Base-by-base conservation (phyloP, 805 yeast species). In the Saccharomycopsis sp. region DNA sequence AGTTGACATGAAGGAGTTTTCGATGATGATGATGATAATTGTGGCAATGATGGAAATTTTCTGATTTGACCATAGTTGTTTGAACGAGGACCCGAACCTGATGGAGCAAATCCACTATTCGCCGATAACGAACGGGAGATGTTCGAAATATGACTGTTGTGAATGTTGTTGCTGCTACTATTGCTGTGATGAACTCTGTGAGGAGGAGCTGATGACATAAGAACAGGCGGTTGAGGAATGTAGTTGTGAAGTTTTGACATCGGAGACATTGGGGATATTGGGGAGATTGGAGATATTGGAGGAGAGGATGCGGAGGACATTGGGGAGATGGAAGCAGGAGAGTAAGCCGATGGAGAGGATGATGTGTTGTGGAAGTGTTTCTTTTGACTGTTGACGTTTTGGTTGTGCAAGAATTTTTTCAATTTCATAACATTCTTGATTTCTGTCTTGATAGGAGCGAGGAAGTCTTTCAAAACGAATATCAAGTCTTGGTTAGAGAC, bases 401-500 rank as follows among this genome's bases (percentile, higher is more conserved):
- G 38, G 19, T 41, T 22, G 22, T 19, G 10, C 15, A 44, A 23
- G 31, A 44, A 44, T 15, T 19, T 35, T 20, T 38, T 41, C 13
- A 41, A 33, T 22, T 35, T 47, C 34, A 37, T 30, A 16, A 41
- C 32, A 34, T 44, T 44, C 19, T 38, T 44, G 34, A 47, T 26
- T n/a, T 47, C 48, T 9, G 51, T 61, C 62, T 81, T 84, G 59
- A 88, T 84, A 33, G 86, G 82, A 13, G 68, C 63, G 42, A 89
- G 63, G 64, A 89, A 85, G 21, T 87, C 87, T 36, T 80, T 75
- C 41, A 88, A 68, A 19, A 80, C 80, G 37, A 66, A 60, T 43
- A 76, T 65, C 44, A 89, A 70, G 51, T 89, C 97, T 25, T 71
- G 69, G 50, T 77, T 77, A 22, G 74, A 63, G 37, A 92, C 77